Evolutionary conservation across 345 rosid species (phyloP), one percentile per base, ranked within the genome.

Genomic region (Euphorbia pulcherrima): DNA sequence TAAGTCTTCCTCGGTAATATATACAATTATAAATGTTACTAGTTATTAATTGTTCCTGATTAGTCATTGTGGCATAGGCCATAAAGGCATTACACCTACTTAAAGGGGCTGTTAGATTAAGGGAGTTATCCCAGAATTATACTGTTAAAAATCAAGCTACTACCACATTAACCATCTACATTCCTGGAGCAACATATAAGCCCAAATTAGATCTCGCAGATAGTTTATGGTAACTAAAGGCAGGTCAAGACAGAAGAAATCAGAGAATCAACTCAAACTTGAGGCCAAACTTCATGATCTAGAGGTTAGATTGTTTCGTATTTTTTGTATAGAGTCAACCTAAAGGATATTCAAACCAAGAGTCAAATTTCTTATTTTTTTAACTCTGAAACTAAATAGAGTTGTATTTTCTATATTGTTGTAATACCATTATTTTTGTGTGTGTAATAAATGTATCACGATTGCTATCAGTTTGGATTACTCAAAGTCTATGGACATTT

Each of bases 271-370:
- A 73, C 85, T 85, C 61, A 94, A 91, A 81, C 95, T 94, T 24
- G 96, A 94, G 86, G 96, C 96, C 23, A 86, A 83, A 80, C 91
- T 94, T 69, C 96, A 94, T 54, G 89, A 88, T 63, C 65, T 94
- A 41, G 97, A 89, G 89, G 98, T 89, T 58, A 68, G 73, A 64
- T 51, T 26, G 14, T 29, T 40, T 13, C 26, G 10, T 53, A 14
- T 7, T 50, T 2, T 44, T 10, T 21, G 24, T 6, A 17, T 39
- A 24, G 58, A 12, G 50, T 35, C 62, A 62, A 24, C 4, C 17
- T 37, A 23, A 56, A n/a, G n/a, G n/a, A n/a, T n/a, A n/a, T n/a
- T n/a, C n/a, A n/a, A n/a, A n/a, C n/a, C n/a, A n/a, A n/a, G n/a
- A n/a, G n/a, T n/a, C n/a, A n/a, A n/a, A n/a, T n/a, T n/a, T n/a